Conservation (phyloP, 805 yeast genomes). For the Yarrowia osloensis region DNA sequence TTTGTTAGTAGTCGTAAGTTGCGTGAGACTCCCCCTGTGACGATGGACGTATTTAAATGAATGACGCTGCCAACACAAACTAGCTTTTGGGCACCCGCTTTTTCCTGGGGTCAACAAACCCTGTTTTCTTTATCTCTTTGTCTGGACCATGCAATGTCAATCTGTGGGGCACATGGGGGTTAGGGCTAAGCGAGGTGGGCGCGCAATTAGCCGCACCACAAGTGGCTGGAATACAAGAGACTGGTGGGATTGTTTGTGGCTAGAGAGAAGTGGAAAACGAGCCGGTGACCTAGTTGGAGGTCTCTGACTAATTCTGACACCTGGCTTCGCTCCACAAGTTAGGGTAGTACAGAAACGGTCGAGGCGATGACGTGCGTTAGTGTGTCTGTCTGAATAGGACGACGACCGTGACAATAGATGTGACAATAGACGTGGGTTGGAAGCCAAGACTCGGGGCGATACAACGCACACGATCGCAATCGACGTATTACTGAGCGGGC, state of each 20-base stretch:
- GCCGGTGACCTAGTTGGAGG: neutral
- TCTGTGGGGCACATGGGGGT: constrained; percentile 29
- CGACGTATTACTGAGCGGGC: too few species aligned
- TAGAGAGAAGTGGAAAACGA: neutral
- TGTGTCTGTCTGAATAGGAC: neutral
- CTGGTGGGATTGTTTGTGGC: too few species aligned
- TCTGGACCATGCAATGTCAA: constrained; percentile 13
- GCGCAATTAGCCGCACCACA: neutral
- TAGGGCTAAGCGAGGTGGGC: neutral
- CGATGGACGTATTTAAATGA: constrained; percentile 20
- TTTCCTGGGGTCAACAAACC: constrained; percentile 30
- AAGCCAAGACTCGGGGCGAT: too few species aligned
- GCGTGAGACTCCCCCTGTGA: neutral
- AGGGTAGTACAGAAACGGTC: neutral
- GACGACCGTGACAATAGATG: neutral
- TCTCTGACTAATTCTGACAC: neutral
- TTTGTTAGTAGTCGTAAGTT: neutral
- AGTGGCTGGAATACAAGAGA: neutral
- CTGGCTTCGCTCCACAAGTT: neutral
- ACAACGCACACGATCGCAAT: too few species aligned
- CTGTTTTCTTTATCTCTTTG: constrained; percentile 22
- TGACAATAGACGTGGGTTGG: too few species aligned
- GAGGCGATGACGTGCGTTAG: constrained; percentile 3
- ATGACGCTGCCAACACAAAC: neutral
- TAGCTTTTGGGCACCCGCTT: constrained; percentile 11